These are phyloP conservation scores for Breynia disticha DNA, from an alignment of 441 rosid genomes.

Conservation along the genomic window DNA sequence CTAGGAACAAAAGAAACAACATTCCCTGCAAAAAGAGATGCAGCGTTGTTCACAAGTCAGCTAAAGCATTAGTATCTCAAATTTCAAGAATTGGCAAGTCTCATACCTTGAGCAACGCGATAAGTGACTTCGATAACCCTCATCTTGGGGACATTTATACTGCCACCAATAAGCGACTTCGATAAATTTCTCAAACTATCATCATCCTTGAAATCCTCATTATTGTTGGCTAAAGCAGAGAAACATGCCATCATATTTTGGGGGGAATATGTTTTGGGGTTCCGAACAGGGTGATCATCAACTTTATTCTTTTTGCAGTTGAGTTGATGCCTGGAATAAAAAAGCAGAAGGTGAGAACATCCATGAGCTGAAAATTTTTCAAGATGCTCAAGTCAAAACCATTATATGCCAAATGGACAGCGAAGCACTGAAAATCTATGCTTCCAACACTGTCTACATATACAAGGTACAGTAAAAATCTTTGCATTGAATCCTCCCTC, in stretches of 20 bases:
- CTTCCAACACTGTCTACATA: not conserved
- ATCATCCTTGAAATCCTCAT: slow-evolving; percentile 64
- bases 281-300: slow-evolving; percentile 36
- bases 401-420: not conserved
- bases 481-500: too few relatives aligned
- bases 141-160: slow-evolving; percentile 65
- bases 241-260: slow-evolving; percentile 33
- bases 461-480: not conserved
- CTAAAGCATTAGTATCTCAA: not conserved
- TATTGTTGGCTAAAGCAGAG: slow-evolving; percentile 31
- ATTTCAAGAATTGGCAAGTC: slow-evolving; percentile 1
- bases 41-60: not conserved
- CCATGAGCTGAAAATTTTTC: not conserved
- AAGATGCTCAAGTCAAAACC: not conserved
- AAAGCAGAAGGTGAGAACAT: slow-evolving; percentile 10
- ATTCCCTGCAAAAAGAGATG: slow-evolving; percentile 34
- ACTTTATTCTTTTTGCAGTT: slow-evolving; percentile 59
- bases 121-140: slow-evolving; percentile 53
- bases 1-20: slow-evolving; percentile 33
- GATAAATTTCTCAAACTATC: slow-evolving; percentile 45
- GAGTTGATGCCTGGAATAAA: slow-evolving; percentile 60
- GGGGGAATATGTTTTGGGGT: slow-evolving; percentile 31
- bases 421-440: not conserved
- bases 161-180: slow-evolving; percentile 75
- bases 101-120: slow-evolving; percentile 56